These are phyloP conservation scores for Coemansia sp. DNA, from an alignment of 192 early-diverging fungal species.

Conservation along the genomic window DNA sequence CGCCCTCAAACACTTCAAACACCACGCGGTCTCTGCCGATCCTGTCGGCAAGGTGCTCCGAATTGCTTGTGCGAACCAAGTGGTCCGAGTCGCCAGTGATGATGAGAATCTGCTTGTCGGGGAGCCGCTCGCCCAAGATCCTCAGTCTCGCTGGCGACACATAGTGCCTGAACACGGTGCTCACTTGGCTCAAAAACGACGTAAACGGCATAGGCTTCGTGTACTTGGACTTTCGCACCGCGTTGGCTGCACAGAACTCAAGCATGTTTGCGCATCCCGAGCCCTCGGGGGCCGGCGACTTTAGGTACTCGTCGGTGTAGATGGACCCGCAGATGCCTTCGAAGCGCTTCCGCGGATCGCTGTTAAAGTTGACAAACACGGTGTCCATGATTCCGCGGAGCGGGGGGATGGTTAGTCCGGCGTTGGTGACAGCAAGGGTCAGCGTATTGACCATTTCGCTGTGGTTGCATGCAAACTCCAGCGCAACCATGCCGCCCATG, in stretches of 20 bases:
- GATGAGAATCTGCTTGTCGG: slow-evolving; percentile 46
- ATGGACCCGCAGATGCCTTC: slow-evolving; percentile 39
- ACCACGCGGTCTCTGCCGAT: slow-evolving; percentile 42
- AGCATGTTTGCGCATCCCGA: slow-evolving; percentile 39
- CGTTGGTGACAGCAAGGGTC: slow-evolving; percentile 43
- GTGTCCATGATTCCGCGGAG: slow-evolving; percentile 36
- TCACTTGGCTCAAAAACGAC: slow-evolving; percentile 39
- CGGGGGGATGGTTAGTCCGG: slow-evolving; percentile 40
- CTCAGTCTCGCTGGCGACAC: slow-evolving; percentile 35
- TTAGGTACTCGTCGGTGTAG: slow-evolving; percentile 32
- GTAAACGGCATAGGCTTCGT: slow-evolving; percentile 41
- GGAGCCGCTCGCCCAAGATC: slow-evolving; percentile 25
- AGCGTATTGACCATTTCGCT: slow-evolving; percentile 58
- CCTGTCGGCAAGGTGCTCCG: slow-evolving; percentile 36
- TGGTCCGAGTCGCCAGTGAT: slow-evolving; percentile 48
- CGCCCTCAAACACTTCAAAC: slow-evolving; percentile 37
- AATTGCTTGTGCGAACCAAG: slow-evolving; percentile 45
- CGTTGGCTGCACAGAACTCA: slow-evolving; percentile 34
- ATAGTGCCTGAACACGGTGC: slow-evolving; percentile 48
- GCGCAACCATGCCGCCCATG: slow-evolving; percentile 86
- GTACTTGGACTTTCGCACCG: slow-evolving; percentile 37
- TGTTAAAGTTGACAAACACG: slow-evolving; percentile 26
- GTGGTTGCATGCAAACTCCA: slow-evolving; percentile 63
- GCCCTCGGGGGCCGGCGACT: slow-evolving; percentile 31
- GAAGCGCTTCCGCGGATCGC: slow-evolving; percentile 38